Base-by-base conservation (phyloP, 768 basidiomycete genomes). In the Boletus eberwhitei region DNA sequence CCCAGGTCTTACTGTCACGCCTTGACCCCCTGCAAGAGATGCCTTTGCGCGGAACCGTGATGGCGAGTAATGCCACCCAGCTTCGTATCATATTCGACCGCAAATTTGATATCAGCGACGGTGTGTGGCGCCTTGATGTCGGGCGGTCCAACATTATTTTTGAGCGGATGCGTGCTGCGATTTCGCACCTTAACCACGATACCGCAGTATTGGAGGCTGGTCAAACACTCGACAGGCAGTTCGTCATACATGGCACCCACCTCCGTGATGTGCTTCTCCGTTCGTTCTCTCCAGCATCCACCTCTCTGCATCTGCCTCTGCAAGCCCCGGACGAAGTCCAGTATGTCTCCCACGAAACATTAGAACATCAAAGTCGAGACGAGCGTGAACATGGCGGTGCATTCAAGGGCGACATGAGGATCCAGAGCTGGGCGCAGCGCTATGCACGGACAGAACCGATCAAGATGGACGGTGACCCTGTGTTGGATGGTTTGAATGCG, bases 381-480 rank as follows among this genome's bases (percentile, higher is more conserved):
- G 53, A 48, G 9, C 54, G 49, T 21, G 64, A 62, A 32, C 57
- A 64, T 9, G 60, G 64, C 29, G 84, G 86, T 16, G 75, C 82
- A 11, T 88, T 96, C 70, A 77, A 75, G 54, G 75, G 85, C 22
- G 86, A 97, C 64, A 80, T 86, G 73, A 74, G 83, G 42, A 88
- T 97, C 37, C 82, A 83, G 58, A 90, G 86, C 62, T 96, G 94
- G 94, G 86, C 84, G 8, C 73, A 73, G 53, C 78, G 94, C 44
- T 86, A 95, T 70, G 76, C 79, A 16, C 71, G 65, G 19, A 64
- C 70, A 8, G 68, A 82, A 48, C 90, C 93, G 0, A 64, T 93
- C 29, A 73, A 73, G 9, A 70, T 93, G 5, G 86, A 89, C 43
- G 90, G 90, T 3, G 94, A 97, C 71, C 93, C 93, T 0, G 71